phyloP scores from a whole-genome alignment of 345 rosid species.

The Geranium rotundifolium region DNA sequence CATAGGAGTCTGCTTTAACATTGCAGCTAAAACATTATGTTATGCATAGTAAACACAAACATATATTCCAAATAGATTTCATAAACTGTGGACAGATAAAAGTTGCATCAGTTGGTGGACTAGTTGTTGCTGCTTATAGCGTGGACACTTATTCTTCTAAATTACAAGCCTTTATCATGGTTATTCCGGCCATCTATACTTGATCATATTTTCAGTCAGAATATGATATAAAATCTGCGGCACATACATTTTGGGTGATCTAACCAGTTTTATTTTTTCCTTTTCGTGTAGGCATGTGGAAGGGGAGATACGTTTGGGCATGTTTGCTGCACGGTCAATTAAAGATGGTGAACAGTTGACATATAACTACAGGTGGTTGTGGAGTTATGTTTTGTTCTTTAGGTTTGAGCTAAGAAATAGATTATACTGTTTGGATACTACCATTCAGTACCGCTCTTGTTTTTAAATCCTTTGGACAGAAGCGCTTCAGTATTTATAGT shows the following conservation, averaged over 20 bases:
- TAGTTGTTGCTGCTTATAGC: too few relatives aligned
- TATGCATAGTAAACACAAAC: background rate
- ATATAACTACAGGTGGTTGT: conserved; percentile 73
- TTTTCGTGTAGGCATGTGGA: conserved; percentile 65
- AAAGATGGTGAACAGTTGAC: conserved; percentile 78
- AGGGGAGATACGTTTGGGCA: conserved; percentile 85
- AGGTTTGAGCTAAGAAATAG: too few relatives aligned
- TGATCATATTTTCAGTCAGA: too few relatives aligned
- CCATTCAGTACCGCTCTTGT: background rate
- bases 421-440: background rate
- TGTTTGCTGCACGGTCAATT: conserved; percentile 77
- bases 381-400: background rate
- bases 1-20: background rate
- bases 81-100: too few relatives aligned
- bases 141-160: too few relatives aligned
- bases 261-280: background rate
- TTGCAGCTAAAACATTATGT: background rate
- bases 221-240: background rate
- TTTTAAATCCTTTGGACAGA: too few relatives aligned
- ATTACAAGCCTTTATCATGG: too few relatives aligned
- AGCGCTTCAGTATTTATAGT: background rate
- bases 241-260: background rate
- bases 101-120: too few relatives aligned
- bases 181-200: too few relatives aligned
- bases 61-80: background rate